Conservation (phyloP, 371 early-diverging fungal species). For the Rhizomucor pusillus region DNA sequence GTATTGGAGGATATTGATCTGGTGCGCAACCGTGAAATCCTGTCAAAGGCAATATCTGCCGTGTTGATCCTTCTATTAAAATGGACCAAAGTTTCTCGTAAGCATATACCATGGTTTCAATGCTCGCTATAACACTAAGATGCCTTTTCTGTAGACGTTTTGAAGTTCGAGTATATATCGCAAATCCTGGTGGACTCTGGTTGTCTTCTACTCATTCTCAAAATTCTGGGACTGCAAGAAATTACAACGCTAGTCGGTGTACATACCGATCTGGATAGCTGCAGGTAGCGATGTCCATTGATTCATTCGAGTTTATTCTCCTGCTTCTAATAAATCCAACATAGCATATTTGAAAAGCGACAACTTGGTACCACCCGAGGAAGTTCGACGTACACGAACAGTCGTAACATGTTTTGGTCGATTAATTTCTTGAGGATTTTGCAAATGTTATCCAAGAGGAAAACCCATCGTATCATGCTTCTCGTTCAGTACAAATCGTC, state of each 20-base stretch:
- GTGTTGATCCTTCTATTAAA: slow-evolving; percentile 68
- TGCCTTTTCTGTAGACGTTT: slow-evolving; percentile 46
- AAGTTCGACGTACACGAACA: slow-evolving; percentile 22
- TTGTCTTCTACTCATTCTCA: slow-evolving; percentile 75
- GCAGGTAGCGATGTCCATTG: slow-evolving; percentile 37
- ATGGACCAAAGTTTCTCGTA: slow-evolving; percentile 70
- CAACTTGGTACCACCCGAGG: background rate
- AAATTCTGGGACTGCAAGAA: slow-evolving; percentile 79
- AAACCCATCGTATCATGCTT: slow-evolving; percentile 71
- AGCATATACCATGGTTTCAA: background rate
- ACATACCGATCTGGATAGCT: slow-evolving; percentile 60
- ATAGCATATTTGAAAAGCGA: slow-evolving; percentile 35
- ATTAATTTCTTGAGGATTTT: slow-evolving; percentile 76
- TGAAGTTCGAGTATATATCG: slow-evolving; percentile 77
- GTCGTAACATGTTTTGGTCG: slow-evolving; percentile 71
- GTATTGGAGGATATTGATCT: slow-evolving; percentile 53
- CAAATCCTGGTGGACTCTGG: slow-evolving; percentile 82
- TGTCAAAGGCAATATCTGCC: slow-evolving; percentile 73
- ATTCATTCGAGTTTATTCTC: background rate
- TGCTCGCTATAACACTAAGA: background rate
- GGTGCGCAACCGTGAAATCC: slow-evolving; percentile 67
- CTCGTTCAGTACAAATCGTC: slow-evolving; percentile 85
- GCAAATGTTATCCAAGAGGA: slow-evolving; percentile 80
- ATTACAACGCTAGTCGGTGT: slow-evolving; percentile 48
- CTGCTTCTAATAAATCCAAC: background rate